Base-by-base conservation (phyloP, 2,329 filamentous ascomycete species). In the Aureobasidium sp. region DNA sequence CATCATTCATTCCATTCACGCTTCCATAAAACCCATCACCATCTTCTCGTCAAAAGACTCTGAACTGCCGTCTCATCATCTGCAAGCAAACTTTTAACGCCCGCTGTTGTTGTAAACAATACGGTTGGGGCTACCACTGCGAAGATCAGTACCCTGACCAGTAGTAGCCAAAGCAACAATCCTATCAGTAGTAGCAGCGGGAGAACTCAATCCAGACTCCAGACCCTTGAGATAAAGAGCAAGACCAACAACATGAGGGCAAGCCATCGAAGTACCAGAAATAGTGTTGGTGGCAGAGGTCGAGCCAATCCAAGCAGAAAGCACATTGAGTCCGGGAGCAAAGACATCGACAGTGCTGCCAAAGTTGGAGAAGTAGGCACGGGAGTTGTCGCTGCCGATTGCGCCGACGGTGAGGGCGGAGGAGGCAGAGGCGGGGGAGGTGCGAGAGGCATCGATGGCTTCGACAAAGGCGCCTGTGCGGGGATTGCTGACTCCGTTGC, bases 241-340 rank as follows among this genome's bases (percentile, higher is more conserved):
- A 8, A 89, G 77, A 54, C 87, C 87, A 49, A 83, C 81, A 61
- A 89, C 80, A 70, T 89, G 86, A 1, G 86, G 86, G 14, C 81
- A 81, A 39, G 86, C 85, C 83, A 86, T 86, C 40, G 80, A 84
- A 6, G 85, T 87, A 40, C 84, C 85, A 19, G 76, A 79, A 67
- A 84, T 76, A 35, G 67, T 75, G 52, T 73, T 73, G 69, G 70
- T 78, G 24, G 80, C 76, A 22, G 73, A 79, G 40, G 69, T 73
- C 49, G 68, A 69, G 40, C 76, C 75, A 60, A 72, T 74, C 78
- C 77, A 83, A 17, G 82, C 73, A 64, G 77, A 81, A 0, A 77
- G 67, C 31, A 77, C 68, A 11, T 64, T 61, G 1, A 70, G 71
- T 11, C 74, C 74, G 6, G 74, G 67, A 9, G 73, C 74, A 42